A percentile compares a stretch with the other conserved stretches of the same genome.
phyloP scores from a whole-genome alignment of 2,329 filamentous ascomycete species.

The Ceratocystis ficicola region DNA sequence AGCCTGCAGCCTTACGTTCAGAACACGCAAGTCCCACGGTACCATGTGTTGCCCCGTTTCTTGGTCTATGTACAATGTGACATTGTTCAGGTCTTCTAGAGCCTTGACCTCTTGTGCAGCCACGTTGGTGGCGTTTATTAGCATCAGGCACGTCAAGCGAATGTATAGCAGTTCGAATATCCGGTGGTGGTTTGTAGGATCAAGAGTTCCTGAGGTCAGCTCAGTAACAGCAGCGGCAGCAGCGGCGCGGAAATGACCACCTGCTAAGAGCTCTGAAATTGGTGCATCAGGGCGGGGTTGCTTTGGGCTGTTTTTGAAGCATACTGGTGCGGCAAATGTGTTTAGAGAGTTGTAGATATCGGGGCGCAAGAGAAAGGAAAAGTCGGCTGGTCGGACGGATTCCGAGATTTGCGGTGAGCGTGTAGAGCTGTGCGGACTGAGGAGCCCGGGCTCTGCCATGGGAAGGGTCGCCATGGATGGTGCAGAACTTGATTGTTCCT shows the following conservation, averaged over 20 bases:
- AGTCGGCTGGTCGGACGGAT: conserved; percentile 44
- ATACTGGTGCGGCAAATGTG: conserved; percentile 43
- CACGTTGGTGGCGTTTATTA: conserved; percentile 59
- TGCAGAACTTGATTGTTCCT: neutral
- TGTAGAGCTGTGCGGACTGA: conserved; percentile 23
- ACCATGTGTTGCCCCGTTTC: conserved; percentile 51
- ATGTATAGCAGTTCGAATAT: conserved; percentile 73
- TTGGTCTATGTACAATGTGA: conserved; percentile 44
- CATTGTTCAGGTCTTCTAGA: conserved; percentile 48
- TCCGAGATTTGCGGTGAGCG: conserved; percentile 26
- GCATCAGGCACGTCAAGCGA: conserved; percentile 66
- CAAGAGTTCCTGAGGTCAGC: conserved; percentile 41
- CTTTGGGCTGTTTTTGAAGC: conserved; percentile 58
- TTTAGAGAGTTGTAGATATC: conserved; percentile 75
- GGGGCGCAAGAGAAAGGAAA: conserved; percentile 66
- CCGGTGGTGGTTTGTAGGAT: conserved; percentile 45
- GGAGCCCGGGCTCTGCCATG: conserved; percentile 18
- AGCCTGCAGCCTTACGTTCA: conserved; percentile 73
- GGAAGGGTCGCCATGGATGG: conserved; percentile 22
- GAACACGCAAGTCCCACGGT: conserved; percentile 75
- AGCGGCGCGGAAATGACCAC: conserved; percentile 69
- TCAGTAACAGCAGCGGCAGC: conserved; percentile 55
- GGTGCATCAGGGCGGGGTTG: conserved; percentile 52
- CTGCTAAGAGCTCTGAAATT: conserved; percentile 53
- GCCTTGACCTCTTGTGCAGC: conserved; percentile 56